Base-by-base conservation (phyloP, 2,329 filamentous ascomycete species). In the Aspergillus persii region DNA sequence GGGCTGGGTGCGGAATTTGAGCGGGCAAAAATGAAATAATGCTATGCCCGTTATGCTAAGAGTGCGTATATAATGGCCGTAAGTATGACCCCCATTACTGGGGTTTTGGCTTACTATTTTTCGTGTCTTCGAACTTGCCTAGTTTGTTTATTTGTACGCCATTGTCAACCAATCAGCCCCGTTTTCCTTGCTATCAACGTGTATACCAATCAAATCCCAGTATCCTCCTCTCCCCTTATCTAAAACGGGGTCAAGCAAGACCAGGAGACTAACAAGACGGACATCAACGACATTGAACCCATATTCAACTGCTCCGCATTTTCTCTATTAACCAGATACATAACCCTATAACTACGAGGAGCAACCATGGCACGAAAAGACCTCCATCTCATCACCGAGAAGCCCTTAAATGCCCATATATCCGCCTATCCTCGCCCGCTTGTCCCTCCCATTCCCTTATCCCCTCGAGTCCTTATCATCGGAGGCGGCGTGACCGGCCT, bases 401-500 rank as follows among this genome's bases (percentile, higher is more conserved):
- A 41, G 5, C 36, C 36, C 15, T n/a, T 41, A 41, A 41, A 41
- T 41, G 15, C 36, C 15, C 36, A 49, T 1, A 12, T 54, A 12
- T 54, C 53, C 12, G 23, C 53, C 11, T 26, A 12, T 23, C 18
- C 23, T 48, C 9, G 31, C 23, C 41, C 53, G 9, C 39, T 54
- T 9, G 15, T 12, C 29, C 15, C 49, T 18, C 54, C 54, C 18
- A 47, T 36, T 3, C 11, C 46, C 27, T 51, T n/a, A n/a, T 47
- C 53, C 18, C 39, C 54, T 7, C 60, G 53, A 27, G 60, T 62
- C 49, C 57, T 62, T 27, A 44, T 62, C 31, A 53, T 60, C 36
- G 60, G 36, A n/a, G 36, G 12, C 36, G 36, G 36, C 12, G 36
- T 41, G 12, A 41, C 36, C 4, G 36, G 36, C 9, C 48, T 62